phyloP scores from a whole-genome alignment of 768 basidiomycete species.

The Pleurotus djamor region DNA sequence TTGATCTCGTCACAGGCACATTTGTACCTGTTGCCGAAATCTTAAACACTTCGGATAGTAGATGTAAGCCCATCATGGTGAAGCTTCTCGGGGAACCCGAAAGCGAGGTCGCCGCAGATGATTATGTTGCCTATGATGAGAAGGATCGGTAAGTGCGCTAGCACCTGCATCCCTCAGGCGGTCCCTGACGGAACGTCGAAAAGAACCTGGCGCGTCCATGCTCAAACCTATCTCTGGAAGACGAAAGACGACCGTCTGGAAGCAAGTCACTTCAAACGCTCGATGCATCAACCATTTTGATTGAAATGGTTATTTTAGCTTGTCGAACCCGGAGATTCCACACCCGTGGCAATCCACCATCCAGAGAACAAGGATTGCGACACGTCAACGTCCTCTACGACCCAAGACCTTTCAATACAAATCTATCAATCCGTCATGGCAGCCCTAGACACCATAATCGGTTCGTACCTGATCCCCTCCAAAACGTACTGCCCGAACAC shows the following conservation, averaged over 20 bases:
- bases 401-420: background rate
- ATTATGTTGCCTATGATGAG: too few species aligned
- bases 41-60: too few species aligned
- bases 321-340: background rate
- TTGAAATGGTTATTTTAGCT: background rate
- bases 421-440: background rate
- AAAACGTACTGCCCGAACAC: too few species aligned
- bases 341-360: slow-evolving; percentile 1
- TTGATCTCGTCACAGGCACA: background rate
- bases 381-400: background rate
- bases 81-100: too few species aligned
- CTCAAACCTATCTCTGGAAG: background rate
- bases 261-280: background rate
- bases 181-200: too few species aligned
- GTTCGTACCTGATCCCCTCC: too few species aligned
- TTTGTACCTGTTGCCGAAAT: slow-evolving; percentile 1
- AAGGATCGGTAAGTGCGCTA: too few species aligned
- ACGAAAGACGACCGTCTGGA: slow-evolving; percentile 1
- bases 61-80: too few species aligned
- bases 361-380: background rate
- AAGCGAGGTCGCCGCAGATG: too few species aligned
- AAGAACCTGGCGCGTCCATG: background rate
- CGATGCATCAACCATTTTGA: background rate
- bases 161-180: too few species aligned
- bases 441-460: background rate